Evolutionary conservation across 1,139 yeast genomes (phyloP).

Genomic region (Saccharomyces hybrid): DNA sequence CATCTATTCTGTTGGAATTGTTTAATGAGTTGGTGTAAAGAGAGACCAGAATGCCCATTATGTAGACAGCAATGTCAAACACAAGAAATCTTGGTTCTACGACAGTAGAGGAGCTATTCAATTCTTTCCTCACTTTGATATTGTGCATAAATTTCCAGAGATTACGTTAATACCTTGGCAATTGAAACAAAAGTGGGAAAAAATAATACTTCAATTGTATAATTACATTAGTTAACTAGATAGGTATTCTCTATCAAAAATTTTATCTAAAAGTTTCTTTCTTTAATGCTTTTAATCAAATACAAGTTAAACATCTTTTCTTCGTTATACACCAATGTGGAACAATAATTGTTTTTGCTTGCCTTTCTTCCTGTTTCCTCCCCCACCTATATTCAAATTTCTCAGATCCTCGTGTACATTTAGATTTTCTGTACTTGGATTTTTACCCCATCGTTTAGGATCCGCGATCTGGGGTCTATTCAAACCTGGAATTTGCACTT

Average conservation of each 20-base stretch:
- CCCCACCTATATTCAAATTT: conserved; percentile 4
- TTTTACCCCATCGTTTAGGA: conserved; percentile 29
- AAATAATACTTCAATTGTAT: neutral
- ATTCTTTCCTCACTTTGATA: neutral
- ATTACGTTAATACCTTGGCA: neutral
- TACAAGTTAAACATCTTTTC: neutral
- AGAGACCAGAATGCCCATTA: conserved; percentile 83
- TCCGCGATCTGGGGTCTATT: conserved; percentile 30
- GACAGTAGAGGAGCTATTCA: conserved; percentile 24
- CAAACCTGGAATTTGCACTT: conserved; percentile 37
- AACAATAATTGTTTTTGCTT: conserved; percentile 43
- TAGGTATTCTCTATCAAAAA: conserved; percentile 1
- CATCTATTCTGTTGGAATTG: conserved; percentile 93
- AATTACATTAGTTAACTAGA: conserved; percentile 4
- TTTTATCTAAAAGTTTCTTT: neutral
- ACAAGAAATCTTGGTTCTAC: conserved; percentile 65
- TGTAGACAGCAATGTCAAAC: conserved; percentile 73
- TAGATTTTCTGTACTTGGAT: conserved; percentile 2
- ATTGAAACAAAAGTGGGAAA: neutral
- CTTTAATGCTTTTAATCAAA: neutral
- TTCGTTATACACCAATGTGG: conserved; percentile 35
- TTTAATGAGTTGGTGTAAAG: conserved; percentile 82
- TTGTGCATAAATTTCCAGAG: neutral
- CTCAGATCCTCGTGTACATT: conserved; percentile 7
- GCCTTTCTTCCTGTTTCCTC: conserved; percentile 27